Evolutionary conservation across 2,329 filamentous ascomycete species (phyloP), one percentile per base, ranked within the genome.

Genomic region (Ophiostoma ips): DNA sequence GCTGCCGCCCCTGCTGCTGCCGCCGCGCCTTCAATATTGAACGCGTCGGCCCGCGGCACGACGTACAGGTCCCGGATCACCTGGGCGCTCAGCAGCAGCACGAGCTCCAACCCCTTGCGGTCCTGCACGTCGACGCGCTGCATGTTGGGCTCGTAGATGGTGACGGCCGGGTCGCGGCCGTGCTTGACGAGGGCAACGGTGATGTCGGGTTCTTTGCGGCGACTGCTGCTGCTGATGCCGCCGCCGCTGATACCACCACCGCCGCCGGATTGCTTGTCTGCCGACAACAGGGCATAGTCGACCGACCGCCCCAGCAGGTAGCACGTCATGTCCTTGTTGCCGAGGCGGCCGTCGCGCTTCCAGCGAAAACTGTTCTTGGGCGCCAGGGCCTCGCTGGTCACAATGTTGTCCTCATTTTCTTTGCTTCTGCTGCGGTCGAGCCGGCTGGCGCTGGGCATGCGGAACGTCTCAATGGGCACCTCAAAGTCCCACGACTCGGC

Each of bases 191-290:
- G 76, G 2, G 87, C 88, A n/a, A 96, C 75, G 0, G 88, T 89
- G 58, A 96, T 96, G 65, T 96, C 92, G 0, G 92, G 90, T 63
- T 98, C 92, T 62, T 86, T 90, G 68, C 74, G 84, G 70, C 86
- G 86, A 66, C 82, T 86, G 19, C 77, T 79, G 30, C 77, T 77
- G 0, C 84, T 77, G 12, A 79, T 83, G n/a, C n/a, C n/a, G n/a
- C n/a, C n/a, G n/a, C n/a, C n/a, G n/a, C n/a, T n/a, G n/a, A n/a
- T n/a, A n/a, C n/a, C n/a, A n/a, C n/a, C n/a, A n/a, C n/a, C n/a
- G n/a, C n/a, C n/a, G n/a, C n/a, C n/a, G n/a, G n/a, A n/a, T 62
- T 81, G 85, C 43, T 45, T 31, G 43, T 34, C 30, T 2, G 8
- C 8, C 24, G 43, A 12, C 16, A 28, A 11, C 2, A 28, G 28